Conservation (phyloP, 2,329 filamentous ascomycete genomes). For the Seiridium cupressi region DNA sequence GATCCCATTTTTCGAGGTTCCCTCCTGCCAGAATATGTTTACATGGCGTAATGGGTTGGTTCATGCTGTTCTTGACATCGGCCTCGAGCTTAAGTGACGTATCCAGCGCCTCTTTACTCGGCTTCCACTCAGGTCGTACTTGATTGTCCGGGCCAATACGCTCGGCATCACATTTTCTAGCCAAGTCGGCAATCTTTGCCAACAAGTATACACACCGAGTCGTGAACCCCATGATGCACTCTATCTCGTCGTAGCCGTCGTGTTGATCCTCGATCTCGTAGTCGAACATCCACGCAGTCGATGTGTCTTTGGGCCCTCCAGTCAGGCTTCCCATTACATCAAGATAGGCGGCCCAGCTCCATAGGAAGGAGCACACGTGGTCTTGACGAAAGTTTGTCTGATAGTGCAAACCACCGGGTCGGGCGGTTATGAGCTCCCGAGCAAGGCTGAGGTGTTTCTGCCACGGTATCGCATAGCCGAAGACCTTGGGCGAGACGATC, state of each 20-base stretch:
- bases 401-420: slow-evolving; percentile 44
- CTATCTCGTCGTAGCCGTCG: slow-evolving; percentile 65
- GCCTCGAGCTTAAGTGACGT: slow-evolving; percentile 59
- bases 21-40: slow-evolving; percentile 45
- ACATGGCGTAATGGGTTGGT: slow-evolving; percentile 38
- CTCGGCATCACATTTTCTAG: slow-evolving; percentile 64
- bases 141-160: slow-evolving; percentile 55
- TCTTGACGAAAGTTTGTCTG: slow-evolving; percentile 51
- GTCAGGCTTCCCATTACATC: slow-evolving; percentile 74
- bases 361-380: slow-evolving; percentile 69
- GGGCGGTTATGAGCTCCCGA: slow-evolving; percentile 69
- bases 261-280: slow-evolving; percentile 47
- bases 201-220: slow-evolving; percentile 69
- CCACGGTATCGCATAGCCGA: slow-evolving; percentile 79
- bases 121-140: slow-evolving; percentile 55
- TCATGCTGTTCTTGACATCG: slow-evolving; percentile 59
- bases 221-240: slow-evolving; percentile 80
- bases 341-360: slow-evolving; percentile 81
- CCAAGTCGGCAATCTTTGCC: slow-evolving; percentile 69
- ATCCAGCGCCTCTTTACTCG: slow-evolving; percentile 49
- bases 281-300: slow-evolving; percentile 50
- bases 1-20: slow-evolving; percentile 56
- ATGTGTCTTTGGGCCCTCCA: slow-evolving; percentile 53
- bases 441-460: slow-evolving; percentile 75
- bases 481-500: slow-evolving; percentile 78